Percentiles rank a stretch among this genome's conserved stretches.
These are phyloP conservation scores for Gracilaria gracilis DNA, from an alignment of 23 red algal species.

Conservation along the genomic window DNA sequence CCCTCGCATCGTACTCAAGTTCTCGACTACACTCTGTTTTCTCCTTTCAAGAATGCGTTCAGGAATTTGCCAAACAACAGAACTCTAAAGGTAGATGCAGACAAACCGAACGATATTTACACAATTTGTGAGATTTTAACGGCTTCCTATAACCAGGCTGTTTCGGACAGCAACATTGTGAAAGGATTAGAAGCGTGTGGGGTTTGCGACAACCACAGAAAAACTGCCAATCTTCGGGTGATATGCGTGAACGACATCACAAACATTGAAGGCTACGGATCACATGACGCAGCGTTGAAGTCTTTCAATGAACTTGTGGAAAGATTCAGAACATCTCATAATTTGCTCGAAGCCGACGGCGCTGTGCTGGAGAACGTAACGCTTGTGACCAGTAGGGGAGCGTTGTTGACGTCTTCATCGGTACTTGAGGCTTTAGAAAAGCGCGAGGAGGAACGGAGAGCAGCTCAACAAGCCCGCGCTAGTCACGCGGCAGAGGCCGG, in stretches of 20 bases:
- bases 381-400: background rate
- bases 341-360: background rate
- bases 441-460: background rate
- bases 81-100: background rate
- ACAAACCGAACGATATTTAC: conserved; percentile 6
- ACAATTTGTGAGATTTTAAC: conserved; percentile 19
- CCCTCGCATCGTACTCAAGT: background rate
- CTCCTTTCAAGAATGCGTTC: background rate
- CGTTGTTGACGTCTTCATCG: background rate
- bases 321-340: background rate
- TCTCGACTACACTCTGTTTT: background rate
- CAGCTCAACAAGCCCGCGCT: background rate
- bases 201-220: background rate
- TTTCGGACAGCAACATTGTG: background rate
- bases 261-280: background rate
- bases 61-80: background rate
- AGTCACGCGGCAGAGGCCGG: background rate
- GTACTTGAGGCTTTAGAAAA: background rate
- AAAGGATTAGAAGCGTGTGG: conserved; percentile 7
- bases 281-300: background rate
- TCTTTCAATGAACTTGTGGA: conserved; percentile 8
- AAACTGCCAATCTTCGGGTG: background rate
- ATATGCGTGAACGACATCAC: background rate
- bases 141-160: background rate
- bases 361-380: background rate